Conservation (phyloP, 495 filamentous ascomycete species). For the Penicillium arizonense region DNA sequence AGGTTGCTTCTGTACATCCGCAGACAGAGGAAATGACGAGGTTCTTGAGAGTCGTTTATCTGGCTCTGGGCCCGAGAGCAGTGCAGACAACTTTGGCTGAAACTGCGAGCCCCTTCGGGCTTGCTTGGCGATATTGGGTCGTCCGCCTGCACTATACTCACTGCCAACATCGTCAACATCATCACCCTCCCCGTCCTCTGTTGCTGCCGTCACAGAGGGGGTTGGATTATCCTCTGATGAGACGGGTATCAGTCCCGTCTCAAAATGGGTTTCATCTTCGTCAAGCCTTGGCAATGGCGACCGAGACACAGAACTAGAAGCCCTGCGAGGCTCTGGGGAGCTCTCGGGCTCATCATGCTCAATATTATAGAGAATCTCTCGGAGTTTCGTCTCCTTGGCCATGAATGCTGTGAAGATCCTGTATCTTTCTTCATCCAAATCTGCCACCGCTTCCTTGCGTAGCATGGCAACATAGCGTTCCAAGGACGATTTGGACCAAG, state of each 20-base stretch:
- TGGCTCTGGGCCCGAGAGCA: slow-evolving; percentile 6
- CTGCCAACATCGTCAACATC: slow-evolving; percentile 21
- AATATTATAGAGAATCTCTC: slow-evolving; percentile 52
- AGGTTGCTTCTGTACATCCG: slow-evolving; percentile 15
- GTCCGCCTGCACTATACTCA: slow-evolving; percentile 50
- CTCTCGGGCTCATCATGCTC: slow-evolving; percentile 35
- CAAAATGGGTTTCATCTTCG: slow-evolving; percentile 16
- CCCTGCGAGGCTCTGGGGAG: slow-evolving; percentile 4
- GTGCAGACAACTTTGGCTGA: slow-evolving; percentile 12
- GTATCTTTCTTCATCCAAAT: slow-evolving; percentile 48
- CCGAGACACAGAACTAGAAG: slow-evolving; percentile 9
- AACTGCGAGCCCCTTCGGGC: slow-evolving; percentile 12
- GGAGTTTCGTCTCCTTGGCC: slow-evolving; percentile 50
- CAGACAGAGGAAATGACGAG: slow-evolving; percentile 24
- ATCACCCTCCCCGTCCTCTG: slow-evolving; percentile 24
- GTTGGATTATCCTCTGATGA: slow-evolving; percentile 22
- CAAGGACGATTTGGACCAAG: slow-evolving; percentile 53
- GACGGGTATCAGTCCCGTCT: slow-evolving; percentile 39
- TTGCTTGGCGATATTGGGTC: slow-evolving; percentile 35
- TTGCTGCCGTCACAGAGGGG: slow-evolving; percentile 4
- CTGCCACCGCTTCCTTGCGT: slow-evolving; percentile 50
- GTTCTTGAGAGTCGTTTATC: slow-evolving; percentile 10
- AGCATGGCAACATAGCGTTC: slow-evolving; percentile 53
- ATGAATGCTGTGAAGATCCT: slow-evolving; percentile 53
- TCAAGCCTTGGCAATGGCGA: slow-evolving; percentile 10